Percentiles rank a stretch among this genome's conserved stretches.
phyloP scores from a whole-genome alignment of 2,329 filamentous ascomycete genomes.

The Beauveria sp. region DNA sequence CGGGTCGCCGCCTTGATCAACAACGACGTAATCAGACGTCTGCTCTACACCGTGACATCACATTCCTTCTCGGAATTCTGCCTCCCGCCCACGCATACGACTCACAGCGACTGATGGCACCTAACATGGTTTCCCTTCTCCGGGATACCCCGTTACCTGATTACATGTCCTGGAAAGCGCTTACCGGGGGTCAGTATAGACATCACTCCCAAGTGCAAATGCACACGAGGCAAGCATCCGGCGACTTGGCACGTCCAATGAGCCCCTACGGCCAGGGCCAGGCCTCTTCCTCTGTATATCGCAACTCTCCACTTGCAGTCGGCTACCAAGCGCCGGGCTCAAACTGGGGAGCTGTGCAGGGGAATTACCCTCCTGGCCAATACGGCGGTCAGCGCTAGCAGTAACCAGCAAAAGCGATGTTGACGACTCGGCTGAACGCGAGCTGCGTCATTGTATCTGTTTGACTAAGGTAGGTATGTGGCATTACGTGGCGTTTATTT shows the following conservation, averaged over 20 bases:
- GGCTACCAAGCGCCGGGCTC: neutral
- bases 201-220: constrained; percentile 28
- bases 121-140: constrained; percentile 66
- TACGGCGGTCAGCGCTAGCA: constrained; percentile 7
- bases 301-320: constrained; percentile 38
- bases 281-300: constrained; percentile 36
- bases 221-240: constrained; percentile 34
- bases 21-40: constrained; percentile 57
- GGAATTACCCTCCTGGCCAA: neutral
- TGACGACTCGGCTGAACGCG: neutral
- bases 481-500: constrained; percentile 7
- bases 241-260: constrained; percentile 37
- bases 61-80: constrained; percentile 62
- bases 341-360: constrained; percentile 3
- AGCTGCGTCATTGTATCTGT: neutral
- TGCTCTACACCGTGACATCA: constrained; percentile 64
- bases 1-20: constrained; percentile 76
- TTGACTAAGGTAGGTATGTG: neutral
- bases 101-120: constrained; percentile 59
- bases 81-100: constrained; percentile 67
- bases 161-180: constrained; percentile 46
- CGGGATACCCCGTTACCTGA: constrained; percentile 60
- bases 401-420: neutral
- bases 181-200: constrained; percentile 28
- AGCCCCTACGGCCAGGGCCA: constrained; percentile 41